Evolutionary conservation across 208 protist genomes (phyloP).

Genomic region (Leishmania aethiopica): DNA sequence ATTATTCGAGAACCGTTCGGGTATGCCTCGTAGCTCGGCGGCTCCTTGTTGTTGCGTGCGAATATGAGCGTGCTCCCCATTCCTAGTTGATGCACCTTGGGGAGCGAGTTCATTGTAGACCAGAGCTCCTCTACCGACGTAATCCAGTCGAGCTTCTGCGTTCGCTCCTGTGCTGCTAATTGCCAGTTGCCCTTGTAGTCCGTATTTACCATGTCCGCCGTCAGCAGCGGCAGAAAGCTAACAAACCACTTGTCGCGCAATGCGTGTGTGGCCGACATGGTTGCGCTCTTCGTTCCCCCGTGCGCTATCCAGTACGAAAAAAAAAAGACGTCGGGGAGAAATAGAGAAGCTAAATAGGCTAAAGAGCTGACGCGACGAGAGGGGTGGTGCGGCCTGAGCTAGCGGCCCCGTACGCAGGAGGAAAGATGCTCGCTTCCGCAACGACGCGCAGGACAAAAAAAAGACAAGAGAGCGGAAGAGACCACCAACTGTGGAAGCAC

Average conservation of each 20-base stretch:
- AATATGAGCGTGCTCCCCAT: slow-evolving; percentile 86
- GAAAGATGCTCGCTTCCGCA: neutral
- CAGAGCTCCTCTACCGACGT: slow-evolving; percentile 88
- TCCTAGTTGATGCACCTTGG: slow-evolving; percentile 78
- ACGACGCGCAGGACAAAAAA: too few species aligned
- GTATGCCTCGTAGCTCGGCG: slow-evolving; percentile 88
- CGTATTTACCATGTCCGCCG: slow-evolving; percentile 63
- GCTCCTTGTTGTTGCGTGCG: slow-evolving; percentile 79
- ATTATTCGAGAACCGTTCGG: slow-evolving; percentile 81
- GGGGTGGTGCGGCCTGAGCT: neutral
- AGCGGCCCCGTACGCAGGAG: neutral
- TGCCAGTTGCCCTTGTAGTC: slow-evolving; percentile 89
- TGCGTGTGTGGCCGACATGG: slow-evolving; percentile 54
- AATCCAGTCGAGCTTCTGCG: slow-evolving; percentile 84
- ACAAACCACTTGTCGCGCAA: slow-evolving; percentile 84
- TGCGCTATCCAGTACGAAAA: neutral
- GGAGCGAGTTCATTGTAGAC: slow-evolving; percentile 91
- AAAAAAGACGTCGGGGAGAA: neutral
- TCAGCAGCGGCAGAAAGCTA: slow-evolving; percentile 83
- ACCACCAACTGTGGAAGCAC: neutral
- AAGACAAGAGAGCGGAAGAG: neutral
- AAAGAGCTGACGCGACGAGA: neutral
- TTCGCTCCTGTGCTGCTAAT: slow-evolving; percentile 65
- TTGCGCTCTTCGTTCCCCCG: neutral
- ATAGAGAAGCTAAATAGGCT: neutral